phyloP scores from a whole-genome alignment of 257 asterid genomes.

The Ehretia macrophylla region DNA sequence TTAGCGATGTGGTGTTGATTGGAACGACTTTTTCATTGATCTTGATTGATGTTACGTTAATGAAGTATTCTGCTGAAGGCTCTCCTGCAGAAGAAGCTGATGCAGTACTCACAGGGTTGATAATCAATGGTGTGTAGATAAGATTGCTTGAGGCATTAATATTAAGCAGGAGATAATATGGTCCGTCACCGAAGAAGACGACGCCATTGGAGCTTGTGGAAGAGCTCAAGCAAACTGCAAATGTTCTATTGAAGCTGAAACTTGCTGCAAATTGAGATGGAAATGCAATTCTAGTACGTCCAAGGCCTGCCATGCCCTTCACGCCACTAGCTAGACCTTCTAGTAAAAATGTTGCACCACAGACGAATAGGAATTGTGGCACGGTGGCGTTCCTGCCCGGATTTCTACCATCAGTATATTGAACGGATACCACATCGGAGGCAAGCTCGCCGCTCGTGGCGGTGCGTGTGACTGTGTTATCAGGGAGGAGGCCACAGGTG shows the following conservation, averaged over 20 bases:
- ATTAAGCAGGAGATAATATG: too few species aligned
- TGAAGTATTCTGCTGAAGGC: too few species aligned
- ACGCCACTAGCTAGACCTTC: constrained; percentile 34
- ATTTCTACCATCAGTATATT: constrained; percentile 35
- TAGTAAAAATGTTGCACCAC: constrained; percentile 25
- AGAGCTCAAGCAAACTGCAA: constrained; percentile 46
- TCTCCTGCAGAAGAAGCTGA: constrained; percentile 13
- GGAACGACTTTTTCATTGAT: constrained; percentile 29
- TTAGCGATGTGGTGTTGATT: constrained; percentile 20
- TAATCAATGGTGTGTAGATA: constrained; percentile 36
- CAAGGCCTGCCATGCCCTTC: constrained; percentile 46
- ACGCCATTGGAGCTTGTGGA: constrained; percentile 24
- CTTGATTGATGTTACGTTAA: constrained; percentile 34
- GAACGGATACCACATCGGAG: constrained; percentile 31
- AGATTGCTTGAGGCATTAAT: too few species aligned
- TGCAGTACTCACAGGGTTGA: constrained; percentile 32
- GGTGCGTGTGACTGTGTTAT: too few species aligned
- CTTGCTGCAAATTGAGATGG: constrained; percentile 36
- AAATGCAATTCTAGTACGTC: constrained; percentile 28
- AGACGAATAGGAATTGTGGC: constrained; percentile 22
- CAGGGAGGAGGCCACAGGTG: too few species aligned
- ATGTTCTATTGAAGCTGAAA: constrained; percentile 31
- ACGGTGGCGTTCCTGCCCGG: constrained; percentile 26
- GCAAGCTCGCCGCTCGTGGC: too few species aligned
- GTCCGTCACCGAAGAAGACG: too few species aligned